Evolutionary conservation across 2,329 filamentous ascomycete genomes (phyloP).

Genomic region (Sporothrix pallida): DNA sequence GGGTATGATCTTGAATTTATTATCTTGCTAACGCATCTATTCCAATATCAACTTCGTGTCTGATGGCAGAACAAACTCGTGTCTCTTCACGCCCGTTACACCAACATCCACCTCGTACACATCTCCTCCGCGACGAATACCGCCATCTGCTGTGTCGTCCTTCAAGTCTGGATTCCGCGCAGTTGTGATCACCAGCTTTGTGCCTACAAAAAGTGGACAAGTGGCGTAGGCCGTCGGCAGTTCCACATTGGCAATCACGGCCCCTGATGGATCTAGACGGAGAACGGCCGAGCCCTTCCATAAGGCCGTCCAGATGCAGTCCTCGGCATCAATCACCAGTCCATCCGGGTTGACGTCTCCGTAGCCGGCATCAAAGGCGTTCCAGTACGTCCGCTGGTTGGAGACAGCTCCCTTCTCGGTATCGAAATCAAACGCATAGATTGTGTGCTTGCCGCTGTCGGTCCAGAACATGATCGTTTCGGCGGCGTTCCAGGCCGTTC

Average conservation of each 20-base stretch:
- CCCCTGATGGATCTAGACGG: background rate
- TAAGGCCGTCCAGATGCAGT: background rate
- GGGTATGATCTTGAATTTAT: too few relatives aligned
- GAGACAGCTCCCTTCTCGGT: background rate
- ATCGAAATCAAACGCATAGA: conserved; percentile 2
- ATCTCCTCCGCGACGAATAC: background rate
- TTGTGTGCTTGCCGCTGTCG: background rate
- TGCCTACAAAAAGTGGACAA: background rate
- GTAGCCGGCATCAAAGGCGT: background rate
- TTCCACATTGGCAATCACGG: background rate
- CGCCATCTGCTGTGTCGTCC: background rate
- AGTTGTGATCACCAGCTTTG: background rate
- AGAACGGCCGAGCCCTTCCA: background rate
- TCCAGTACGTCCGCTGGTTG: background rate
- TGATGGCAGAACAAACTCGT: background rate
- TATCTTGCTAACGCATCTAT: too few relatives aligned
- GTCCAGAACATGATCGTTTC: background rate
- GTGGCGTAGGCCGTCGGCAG: background rate
- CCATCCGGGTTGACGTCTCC: background rate
- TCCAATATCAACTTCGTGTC: background rate
- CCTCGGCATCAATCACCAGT: background rate
- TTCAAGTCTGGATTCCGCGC: background rate
- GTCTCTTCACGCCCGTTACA: background rate
- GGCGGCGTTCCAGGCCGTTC: background rate
- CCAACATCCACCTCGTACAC: background rate